A percentile compares a stretch with the other conserved stretches of the same genome.
Conservation (phyloP, 352 stramenopile genomes). For the Phytophthora uliginosa region DNA sequence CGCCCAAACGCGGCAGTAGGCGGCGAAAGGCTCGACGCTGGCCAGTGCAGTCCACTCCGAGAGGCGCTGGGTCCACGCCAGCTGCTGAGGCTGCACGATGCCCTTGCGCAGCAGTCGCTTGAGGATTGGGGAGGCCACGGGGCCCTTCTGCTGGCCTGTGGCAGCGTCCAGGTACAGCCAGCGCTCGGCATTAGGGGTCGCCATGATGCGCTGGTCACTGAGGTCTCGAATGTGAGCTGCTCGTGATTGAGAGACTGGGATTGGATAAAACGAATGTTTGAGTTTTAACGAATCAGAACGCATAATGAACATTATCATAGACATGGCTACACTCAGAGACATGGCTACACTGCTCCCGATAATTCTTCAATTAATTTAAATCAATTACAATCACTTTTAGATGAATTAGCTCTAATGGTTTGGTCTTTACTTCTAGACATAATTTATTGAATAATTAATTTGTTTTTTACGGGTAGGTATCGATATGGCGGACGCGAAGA, state of each 20-base stretch:
- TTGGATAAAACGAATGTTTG: slow-evolving; percentile 15
- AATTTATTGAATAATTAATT: too few relatives aligned
- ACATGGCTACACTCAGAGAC: slow-evolving; percentile 4
- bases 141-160: slow-evolving; percentile 74
- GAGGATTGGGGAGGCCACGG: slow-evolving; percentile 60
- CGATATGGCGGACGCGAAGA: slow-evolving; percentile 23
- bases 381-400: too few relatives aligned
- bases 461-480: too few relatives aligned
- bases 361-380: too few relatives aligned
- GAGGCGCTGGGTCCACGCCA: slow-evolving; percentile 78
- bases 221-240: not conserved
- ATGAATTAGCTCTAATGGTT: too few relatives aligned
- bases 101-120: slow-evolving; percentile 79
- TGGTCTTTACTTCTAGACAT: too few relatives aligned
- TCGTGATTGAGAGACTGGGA: not conserved
- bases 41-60: slow-evolving; percentile 64
- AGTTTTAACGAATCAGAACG: slow-evolving; percentile 20
- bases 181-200: slow-evolving; percentile 29
- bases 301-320: slow-evolving; percentile 8
- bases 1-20: slow-evolving; percentile 67
- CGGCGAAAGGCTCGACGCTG: slow-evolving; percentile 54
- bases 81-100: slow-evolving; percentile 66
- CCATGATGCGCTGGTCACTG: slow-evolving; percentile 11
- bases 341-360: slow-evolving; percentile 25
- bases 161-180: slow-evolving; percentile 85